Evolutionary conservation across 2,329 filamentous ascomycete species (phyloP).

Genomic region (Cadophora malorum): DNA sequence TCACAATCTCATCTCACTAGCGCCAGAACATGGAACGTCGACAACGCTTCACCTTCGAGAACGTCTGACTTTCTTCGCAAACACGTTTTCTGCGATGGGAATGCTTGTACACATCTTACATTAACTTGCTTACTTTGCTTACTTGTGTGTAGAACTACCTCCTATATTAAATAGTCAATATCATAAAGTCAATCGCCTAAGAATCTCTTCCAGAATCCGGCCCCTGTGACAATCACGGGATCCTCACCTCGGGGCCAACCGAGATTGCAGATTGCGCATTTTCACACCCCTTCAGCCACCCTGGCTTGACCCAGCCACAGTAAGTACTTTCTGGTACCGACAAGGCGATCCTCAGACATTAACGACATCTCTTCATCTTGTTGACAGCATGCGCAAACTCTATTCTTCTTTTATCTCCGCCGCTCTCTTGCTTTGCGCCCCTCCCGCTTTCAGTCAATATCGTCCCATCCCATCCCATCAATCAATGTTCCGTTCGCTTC

Average conservation of each 20-base stretch:
- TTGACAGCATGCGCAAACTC: background rate
- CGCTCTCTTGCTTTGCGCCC: constrained; percentile 11
- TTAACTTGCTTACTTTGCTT: background rate
- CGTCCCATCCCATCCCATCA: constrained; percentile 11
- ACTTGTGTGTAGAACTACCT: background rate
- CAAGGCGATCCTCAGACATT: background rate
- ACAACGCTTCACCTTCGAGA: constrained; percentile 16
- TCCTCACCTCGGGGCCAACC: background rate
- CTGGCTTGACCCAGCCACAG: constrained; percentile 15
- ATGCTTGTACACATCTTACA: background rate
- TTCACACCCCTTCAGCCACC: background rate
- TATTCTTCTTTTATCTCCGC: background rate
- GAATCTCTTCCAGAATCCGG: background rate
- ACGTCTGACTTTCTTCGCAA: constrained; percentile 11
- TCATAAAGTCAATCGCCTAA: background rate
- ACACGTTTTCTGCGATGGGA: background rate
- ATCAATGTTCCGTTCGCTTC: constrained; percentile 16
- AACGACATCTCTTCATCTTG: constrained; percentile 10
- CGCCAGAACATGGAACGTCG: background rate
- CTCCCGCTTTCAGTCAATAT: constrained; percentile 9
- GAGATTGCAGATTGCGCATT: constrained; percentile 1
- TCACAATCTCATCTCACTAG: constrained; percentile 12
- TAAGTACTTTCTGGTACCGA: constrained; percentile 21
- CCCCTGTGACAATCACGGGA: constrained; percentile 21
- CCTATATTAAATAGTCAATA: background rate